Base-by-base conservation (phyloP, 2,329 filamentous ascomycete genomes). In the Dryadomyces quercus-mongolicae region DNA sequence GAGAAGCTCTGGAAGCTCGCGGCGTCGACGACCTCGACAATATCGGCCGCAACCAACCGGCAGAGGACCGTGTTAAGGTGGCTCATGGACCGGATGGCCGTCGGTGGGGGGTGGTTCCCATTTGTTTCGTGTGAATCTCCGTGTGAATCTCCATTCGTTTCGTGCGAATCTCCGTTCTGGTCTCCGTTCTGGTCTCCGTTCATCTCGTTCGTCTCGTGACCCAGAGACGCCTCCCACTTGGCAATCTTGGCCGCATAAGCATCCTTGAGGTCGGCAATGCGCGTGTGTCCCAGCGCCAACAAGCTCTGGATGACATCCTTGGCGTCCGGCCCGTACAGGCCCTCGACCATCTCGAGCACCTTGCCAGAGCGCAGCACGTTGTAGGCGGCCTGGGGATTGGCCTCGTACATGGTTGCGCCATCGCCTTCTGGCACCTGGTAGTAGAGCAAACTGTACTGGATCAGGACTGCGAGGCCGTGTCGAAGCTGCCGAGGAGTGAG, bases 371-470 rank as follows among this genome's bases (percentile, higher is more conserved):
- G 86, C 42, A 91, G 74, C 46, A 96, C 75, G 61, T 84, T 84
- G 70, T 97, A 97, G 59, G 89, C 87, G 57, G 84, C 81, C 60
- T 82, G 74, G 65, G 84, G 75, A 63, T 96, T 90, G 56, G 89
- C 86, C 66, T 95, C 88, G 70, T 97, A 98, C 65, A 81, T 82
- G 43, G 61, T 58, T 3, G 53, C 12, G 20, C 54, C 49, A 22
- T 86, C 86, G 51, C 76, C 67, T 48, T 77, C 77, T 56, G 83
- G 77, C 60, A 82, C 80, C 60, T 82, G 78, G 68, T 91, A 85
- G 67, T 83, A 88, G 58, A 94, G 74, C 50, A 97, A 80, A 64
- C 91, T 89, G 66, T 95, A 87, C 66, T 97, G 92, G 45, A 95
- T 80, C 59, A 97, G 82, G 36, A 93, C 85, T 53, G 83, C 84